Base-by-base conservation (phyloP, 805 yeast species). In the Candida orba region DNA sequence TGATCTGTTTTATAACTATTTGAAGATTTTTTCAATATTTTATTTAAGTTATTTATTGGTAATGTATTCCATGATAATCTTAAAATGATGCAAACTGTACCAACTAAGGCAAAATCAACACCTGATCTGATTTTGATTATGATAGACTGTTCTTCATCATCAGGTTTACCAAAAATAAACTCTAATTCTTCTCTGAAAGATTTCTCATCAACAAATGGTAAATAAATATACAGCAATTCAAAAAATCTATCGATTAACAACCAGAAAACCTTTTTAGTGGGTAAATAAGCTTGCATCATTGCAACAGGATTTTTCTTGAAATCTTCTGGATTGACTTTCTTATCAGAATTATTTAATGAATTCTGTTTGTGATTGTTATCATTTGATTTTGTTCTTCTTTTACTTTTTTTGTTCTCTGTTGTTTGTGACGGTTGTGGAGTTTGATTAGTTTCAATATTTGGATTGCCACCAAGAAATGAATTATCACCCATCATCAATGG, bases 151-250 rank as follows among this genome's bases (percentile, higher is more conserved):
- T 52, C 53, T 36, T 52, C 46, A 39, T 67, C 68, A 23, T 60
- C 63, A 17, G 53, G 49, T 1, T 59, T 41, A 13, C 79, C 83
- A 29, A 79, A 60, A 7, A 79, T 69, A 22, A 67, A 55, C 1
- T 62, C 50, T 15, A 78, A 58, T 39, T 72, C 71, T 17, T 51
- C 51, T 42, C 69, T 69, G 56, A 78, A 76, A 9, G 66, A 65
- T 41, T 52, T 63, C 56, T 82, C 87, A 58, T 82, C 88, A 30
- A 82, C 61, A 48, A 74, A 78, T 3, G 93, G 90, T 52, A 82
- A 67, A 44, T 74, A 79, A 13, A 84, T 73, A 56, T 84, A 84
- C 6, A 82, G 61, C 30, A 71, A 67, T 10, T 68, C 69, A 56
- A 83, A 83, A 49, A 76, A 83, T 49, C 79, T 65, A 46, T 79